A percentile compares a stretch with the other conserved stretches of the same genome.
These are phyloP conservation scores for Mycena epipterygia DNA, from an alignment of 768 basidiomycete genomes.

Conservation along the genomic window DNA sequence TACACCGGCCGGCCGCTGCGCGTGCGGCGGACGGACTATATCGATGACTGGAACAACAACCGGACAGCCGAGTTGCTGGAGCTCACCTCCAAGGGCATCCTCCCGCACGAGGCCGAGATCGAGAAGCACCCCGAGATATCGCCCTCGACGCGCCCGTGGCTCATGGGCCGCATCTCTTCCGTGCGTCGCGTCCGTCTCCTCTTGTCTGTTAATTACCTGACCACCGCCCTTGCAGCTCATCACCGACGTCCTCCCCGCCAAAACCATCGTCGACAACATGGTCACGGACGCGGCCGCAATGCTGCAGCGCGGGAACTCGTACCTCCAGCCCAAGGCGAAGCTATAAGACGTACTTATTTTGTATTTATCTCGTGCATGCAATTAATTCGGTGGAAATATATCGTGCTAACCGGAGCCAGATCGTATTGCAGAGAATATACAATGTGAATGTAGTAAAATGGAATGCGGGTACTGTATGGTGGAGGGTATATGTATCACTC, in stretches of 20 bases:
- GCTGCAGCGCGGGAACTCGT: slow-evolving; percentile 18
- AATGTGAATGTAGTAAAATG: neutral
- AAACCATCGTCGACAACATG: slow-evolving; percentile 57
- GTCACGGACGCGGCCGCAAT: slow-evolving; percentile 14
- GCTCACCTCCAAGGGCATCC: slow-evolving; percentile 83
- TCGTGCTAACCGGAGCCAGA: too few species aligned
- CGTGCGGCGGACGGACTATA: slow-evolving; percentile 86
- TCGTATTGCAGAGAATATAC: neutral
- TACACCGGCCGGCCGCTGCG: slow-evolving; percentile 92
- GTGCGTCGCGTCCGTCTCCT: slow-evolving; percentile 15
- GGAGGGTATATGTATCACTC: neutral
- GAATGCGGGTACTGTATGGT: neutral
- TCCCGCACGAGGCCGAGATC: slow-evolving; percentile 81
- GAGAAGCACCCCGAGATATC: slow-evolving; percentile 88
- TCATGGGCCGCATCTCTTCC: slow-evolving; percentile 87
- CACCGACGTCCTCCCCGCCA: slow-evolving; percentile 84
- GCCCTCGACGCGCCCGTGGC: slow-evolving; percentile 74
- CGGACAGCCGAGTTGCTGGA: slow-evolving; percentile 85
- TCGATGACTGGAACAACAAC: slow-evolving; percentile 89
- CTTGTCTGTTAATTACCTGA: neutral
- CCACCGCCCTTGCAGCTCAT: slow-evolving; percentile 55
- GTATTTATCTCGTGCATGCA: neutral
- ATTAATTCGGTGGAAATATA: too few species aligned
- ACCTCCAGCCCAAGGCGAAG: slow-evolving; percentile 59
- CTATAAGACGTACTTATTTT: slow-evolving; percentile 7